These are phyloP conservation scores for Fomitopsis schrenkii DNA, from an alignment of 1,284 basidiomycete species.

Conservation along the genomic window DNA sequence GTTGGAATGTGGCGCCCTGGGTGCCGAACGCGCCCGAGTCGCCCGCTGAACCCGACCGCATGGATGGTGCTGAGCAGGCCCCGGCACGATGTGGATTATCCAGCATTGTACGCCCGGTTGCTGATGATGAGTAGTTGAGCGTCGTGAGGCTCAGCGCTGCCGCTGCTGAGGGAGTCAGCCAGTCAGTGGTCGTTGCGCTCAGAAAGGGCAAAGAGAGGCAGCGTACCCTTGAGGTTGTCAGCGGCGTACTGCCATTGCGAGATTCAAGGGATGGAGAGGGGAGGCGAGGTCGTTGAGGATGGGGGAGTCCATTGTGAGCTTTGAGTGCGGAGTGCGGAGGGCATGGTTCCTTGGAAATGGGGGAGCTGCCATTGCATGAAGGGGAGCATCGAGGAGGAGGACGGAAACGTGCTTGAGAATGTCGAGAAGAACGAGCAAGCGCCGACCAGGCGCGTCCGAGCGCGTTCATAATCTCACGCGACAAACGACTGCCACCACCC, in stretches of 20 bases:
- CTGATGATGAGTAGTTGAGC: constrained; percentile 72
- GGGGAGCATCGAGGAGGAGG: too few species aligned
- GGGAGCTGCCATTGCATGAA: not conserved
- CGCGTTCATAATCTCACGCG: not conserved
- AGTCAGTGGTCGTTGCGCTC: not conserved
- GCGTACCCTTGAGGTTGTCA: constrained; percentile 72
- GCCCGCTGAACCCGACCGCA: constrained; percentile 67
- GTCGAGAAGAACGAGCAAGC: not conserved
- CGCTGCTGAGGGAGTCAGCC: constrained; percentile 35
- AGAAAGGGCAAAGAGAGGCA: not conserved
- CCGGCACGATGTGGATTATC: constrained; percentile 72
- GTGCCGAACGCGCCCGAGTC: constrained; percentile 34
- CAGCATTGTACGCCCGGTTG: constrained; percentile 72
- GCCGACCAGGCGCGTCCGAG: not conserved
- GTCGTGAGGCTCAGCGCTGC: constrained; percentile 80
- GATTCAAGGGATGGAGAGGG: constrained; percentile 61
- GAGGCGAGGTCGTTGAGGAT: constrained; percentile 71
- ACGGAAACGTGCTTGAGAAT: not conserved
- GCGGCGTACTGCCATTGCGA: constrained; percentile 66
- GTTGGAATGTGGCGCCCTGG: constrained; percentile 57
- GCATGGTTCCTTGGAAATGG: not conserved
- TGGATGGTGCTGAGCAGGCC: constrained; percentile 77
- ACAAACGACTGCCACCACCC: not conserved
- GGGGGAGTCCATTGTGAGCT: constrained; percentile 53
- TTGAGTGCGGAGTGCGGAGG: not conserved